Evolutionary conservation across 345 rosid species (phyloP).

Genomic region (Camelina sativa): DNA sequence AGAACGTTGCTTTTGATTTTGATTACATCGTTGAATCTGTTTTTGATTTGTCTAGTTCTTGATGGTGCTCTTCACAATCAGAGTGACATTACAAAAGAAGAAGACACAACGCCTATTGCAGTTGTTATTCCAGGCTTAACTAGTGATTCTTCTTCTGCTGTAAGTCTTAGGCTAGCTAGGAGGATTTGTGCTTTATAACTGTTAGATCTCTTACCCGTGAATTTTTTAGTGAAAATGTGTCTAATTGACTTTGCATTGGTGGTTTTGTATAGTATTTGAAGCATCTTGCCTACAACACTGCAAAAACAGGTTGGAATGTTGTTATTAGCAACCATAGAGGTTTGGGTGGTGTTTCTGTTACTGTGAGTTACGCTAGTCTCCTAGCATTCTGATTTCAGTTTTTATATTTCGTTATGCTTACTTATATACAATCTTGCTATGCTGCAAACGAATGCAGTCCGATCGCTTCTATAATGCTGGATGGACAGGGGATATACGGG

Average conservation of each 20-base stretch:
- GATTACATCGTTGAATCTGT: neutral
- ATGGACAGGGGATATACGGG: conserved; percentile 79
- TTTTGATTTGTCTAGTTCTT: conserved; percentile 42
- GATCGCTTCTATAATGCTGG: conserved; percentile 96
- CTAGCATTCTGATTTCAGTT: neutral
- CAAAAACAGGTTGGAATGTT: conserved; percentile 80
- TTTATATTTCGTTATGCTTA: neutral
- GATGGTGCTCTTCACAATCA: conserved; percentile 38
- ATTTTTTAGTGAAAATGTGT: neutral
- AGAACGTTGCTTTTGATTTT: neutral
- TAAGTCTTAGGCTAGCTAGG: conserved; percentile 49
- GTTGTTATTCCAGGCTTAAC: conserved; percentile 74
- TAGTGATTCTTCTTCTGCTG: conserved; percentile 71
- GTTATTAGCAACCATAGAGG: conserved; percentile 93
- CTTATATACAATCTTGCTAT: conserved; percentile 17
- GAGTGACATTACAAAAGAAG: conserved; percentile 50
- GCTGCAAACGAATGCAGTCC: conserved; percentile 56
- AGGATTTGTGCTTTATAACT: neutral
- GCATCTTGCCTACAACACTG: conserved; percentile 69
- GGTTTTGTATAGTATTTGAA: conserved; percentile 66
- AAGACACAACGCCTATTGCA: conserved; percentile 60
- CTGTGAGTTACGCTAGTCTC: conserved; percentile 56
- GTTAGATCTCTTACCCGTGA: neutral
- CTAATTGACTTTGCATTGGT: neutral
- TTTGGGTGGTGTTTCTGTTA: conserved; percentile 84